These are phyloP conservation scores for Przewalskia tangutica DNA, from an alignment of 257 asterid species.

Conservation along the genomic window DNA sequence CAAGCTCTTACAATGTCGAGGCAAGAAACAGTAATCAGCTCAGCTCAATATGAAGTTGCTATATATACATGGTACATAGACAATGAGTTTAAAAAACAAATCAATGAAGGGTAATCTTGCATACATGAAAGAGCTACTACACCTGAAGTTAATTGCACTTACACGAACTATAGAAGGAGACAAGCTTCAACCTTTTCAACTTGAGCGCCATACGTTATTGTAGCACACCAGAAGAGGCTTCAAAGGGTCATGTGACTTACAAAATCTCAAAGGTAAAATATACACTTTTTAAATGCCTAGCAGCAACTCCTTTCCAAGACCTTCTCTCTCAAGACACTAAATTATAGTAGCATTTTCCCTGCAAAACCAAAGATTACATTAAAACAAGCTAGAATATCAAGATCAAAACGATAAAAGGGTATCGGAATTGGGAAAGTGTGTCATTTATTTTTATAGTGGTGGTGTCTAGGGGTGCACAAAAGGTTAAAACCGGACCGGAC, in stretches of 20 bases:
- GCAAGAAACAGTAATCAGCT: background rate
- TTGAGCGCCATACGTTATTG: too few relatives aligned
- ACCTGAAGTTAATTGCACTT: background rate
- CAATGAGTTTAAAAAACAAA: background rate
- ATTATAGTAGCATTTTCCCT: background rate
- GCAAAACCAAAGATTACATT: background rate
- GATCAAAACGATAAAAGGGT: background rate
- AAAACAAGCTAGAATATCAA: background rate
- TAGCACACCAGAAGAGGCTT: background rate
- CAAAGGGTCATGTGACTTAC: background rate
- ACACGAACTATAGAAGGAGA: background rate
- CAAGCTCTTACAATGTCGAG: background rate
- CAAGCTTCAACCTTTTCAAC: too few relatives aligned
- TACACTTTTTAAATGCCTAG: background rate
- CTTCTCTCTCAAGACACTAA: background rate
- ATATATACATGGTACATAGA: background rate
- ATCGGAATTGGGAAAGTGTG: background rate
- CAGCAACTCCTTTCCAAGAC: background rate
- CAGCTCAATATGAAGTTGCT: background rate
- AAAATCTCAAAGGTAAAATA: background rate
- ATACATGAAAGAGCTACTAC: background rate
- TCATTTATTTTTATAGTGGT: too few relatives aligned
- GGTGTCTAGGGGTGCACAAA: too few relatives aligned
- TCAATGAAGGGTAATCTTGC: background rate
- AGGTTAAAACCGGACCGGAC: too few relatives aligned